Base-by-base conservation (phyloP, 768 basidiomycete genomes). In the Paxillus involutus region DNA sequence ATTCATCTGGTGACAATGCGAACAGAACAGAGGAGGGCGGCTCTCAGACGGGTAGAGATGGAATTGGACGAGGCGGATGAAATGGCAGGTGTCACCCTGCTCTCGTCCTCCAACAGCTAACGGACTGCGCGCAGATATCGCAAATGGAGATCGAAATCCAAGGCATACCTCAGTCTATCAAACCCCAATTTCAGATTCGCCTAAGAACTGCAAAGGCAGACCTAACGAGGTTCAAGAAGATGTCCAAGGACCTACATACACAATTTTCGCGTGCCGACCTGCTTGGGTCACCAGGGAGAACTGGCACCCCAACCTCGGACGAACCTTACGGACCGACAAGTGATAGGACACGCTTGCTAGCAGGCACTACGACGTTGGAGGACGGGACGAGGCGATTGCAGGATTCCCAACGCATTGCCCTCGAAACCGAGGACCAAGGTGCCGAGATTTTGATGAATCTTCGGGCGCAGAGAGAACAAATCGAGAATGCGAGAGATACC, bases 121-220 rank as follows among this genome's bases (percentile, higher is more conserved):
- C 56, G 43, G 32, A 33, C 47, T 17, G 45, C 12, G 12, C 47
- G 4, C 60, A 98, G 96, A 82, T 98, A 60, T 94, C 94, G 44
- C 97, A 99, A 82, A 97, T 99, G 96, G 96, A 98, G 75, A 89
- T 99, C 53, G 97, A 99, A 75, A 87, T 96, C 7, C 94, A 94
- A 63, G 90, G 92, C 11, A 94, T 98, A 66, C 94, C 94, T 0
- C 86, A 91, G 65, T 88, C 89, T 19, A 79, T 94, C 62, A 83
- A 89, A 47, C 73, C 85, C 0, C 82, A 85, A 56, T 95, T 94
- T 67, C 86, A 89, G 57, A 70, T 79, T 17, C 85, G 92, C 55
- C 81, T 97, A 49, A 80, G 83, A 57, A 73, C 82, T 10, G 84
- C 90, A 56, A 95, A 94, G 67, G 73, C 82, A 3, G 86, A 88